Base-by-base conservation (phyloP, 2,329 filamentous ascomycete species). In the Pyrenophora graminea region DNA sequence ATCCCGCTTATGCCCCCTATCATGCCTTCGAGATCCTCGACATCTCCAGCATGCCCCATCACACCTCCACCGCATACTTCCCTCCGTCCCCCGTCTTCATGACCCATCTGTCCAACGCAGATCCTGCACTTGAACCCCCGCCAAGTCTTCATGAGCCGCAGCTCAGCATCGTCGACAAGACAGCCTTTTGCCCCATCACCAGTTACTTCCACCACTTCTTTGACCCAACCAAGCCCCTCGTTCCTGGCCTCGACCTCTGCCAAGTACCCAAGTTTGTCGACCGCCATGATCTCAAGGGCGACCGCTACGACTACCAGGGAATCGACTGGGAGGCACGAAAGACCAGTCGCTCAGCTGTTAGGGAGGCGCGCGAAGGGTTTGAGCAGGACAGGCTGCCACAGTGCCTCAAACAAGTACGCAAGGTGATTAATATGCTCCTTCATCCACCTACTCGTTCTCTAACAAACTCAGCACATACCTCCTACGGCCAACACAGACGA, bases 401-500 rank as follows among this genome's bases (percentile, higher is more conserved):
- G 23, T 51, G 53, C n/a, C 17, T 56, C 36, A 60, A 43, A 44
- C 49, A 58, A 38, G 55, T 59, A 10, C 61, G 59, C 32, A 58
- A 57, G 59, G 67, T 67, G 62, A 19, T 43, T 43, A 30, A 15
- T 8, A 23, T 38, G 31, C 32, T 23, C 10, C 39, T 45, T 39
- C 17, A 23, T 17, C 17, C 6, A 8, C 34, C 33, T 4, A 13
- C n/a, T 27, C 31, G 32, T 37, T 13, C 10, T 44, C 59, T 64
- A 41, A 64, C 56, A 7, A 6, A 13, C 47, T n/a, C 40, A 66
- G 58, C 37, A 39, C 31, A 52, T 51, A 17, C 42, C 38, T n/a
- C 53, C 56, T 13, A 59, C 79, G 8, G 72, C 72, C 7, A 68
- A 69, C 32, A 71, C 68, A 1, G 80, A 80, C 54, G 70, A 64